These are phyloP conservation scores for Blattamonas nauphoetae DNA, from an alignment of 78 protist genomes.

Conservation along the genomic window DNA sequence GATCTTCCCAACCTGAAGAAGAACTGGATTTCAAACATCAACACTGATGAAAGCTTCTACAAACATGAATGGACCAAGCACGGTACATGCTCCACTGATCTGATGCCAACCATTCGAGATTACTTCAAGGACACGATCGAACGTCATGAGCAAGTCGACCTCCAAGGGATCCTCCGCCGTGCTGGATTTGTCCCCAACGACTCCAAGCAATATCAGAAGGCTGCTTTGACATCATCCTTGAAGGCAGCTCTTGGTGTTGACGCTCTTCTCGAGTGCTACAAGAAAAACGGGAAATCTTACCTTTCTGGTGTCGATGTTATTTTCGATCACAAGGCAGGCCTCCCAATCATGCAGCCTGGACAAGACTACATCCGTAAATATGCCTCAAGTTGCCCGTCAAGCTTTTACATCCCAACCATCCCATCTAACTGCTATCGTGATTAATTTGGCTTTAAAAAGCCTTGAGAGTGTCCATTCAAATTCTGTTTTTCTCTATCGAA, in stretches of 20 bases:
- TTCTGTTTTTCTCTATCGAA: no score
- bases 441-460: no score
- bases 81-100: background rate
- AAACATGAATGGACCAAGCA: background rate
- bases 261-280: background rate
- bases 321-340: no score
- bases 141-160: background rate
- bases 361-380: background rate
- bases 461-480: no score
- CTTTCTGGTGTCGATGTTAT: no score
- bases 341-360: no score
- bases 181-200: background rate
- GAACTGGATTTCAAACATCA: background rate
- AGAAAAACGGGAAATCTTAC: background rate
- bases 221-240: background rate
- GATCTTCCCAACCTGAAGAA: background rate
- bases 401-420: background rate
- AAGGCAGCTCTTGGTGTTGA: background rate
- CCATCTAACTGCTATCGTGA: background rate
- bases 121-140: background rate
- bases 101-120: background rate
- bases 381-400: background rate
- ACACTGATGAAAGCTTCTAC: background rate
- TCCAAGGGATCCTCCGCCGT: background rate
- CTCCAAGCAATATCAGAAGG: background rate